Conservation (phyloP, 2,329 filamentous ascomycete species). For the Thermothelomyces thermophilus region DNA sequence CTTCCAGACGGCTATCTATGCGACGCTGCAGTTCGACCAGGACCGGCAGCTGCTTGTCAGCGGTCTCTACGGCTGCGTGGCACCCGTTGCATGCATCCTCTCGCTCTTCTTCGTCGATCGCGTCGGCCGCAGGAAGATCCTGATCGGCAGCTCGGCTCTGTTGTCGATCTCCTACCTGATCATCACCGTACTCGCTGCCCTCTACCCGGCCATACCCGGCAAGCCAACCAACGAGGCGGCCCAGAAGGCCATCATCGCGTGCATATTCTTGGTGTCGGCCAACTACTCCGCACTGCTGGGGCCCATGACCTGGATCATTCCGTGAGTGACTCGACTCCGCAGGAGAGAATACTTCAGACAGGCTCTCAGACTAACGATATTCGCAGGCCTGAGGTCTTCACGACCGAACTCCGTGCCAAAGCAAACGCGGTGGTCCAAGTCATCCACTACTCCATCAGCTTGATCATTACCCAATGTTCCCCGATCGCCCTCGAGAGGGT, state of each 20-base stretch:
- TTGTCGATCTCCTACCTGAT: slow-evolving; percentile 34
- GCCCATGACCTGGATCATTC: slow-evolving; percentile 39
- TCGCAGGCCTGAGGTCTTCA: slow-evolving; percentile 35
- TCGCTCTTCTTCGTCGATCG: slow-evolving; percentile 36
- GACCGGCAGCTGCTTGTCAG: slow-evolving; percentile 35
- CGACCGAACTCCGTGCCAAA: slow-evolving; percentile 35
- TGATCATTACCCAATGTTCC: slow-evolving; percentile 37
- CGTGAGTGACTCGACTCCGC: no score
- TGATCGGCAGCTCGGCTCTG: slow-evolving; percentile 32
- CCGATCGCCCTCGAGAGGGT: slow-evolving; percentile 34
- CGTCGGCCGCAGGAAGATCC: slow-evolving; percentile 32
- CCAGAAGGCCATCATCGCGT: slow-evolving; percentile 34
- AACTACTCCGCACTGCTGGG: slow-evolving; percentile 34
- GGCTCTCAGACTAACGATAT: background rate
- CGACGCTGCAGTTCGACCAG: slow-evolving; percentile 33
- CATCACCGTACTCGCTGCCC: slow-evolving; percentile 34
- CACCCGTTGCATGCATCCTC: slow-evolving; percentile 32
- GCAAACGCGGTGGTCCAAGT: slow-evolving; percentile 37
- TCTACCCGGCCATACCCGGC: slow-evolving; percentile 32
- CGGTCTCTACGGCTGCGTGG: slow-evolving; percentile 35
- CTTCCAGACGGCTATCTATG: slow-evolving; percentile 37
- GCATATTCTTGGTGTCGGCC: slow-evolving; percentile 36
- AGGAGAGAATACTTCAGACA: background rate
- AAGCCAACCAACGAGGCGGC: slow-evolving; percentile 34
- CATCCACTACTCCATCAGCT: slow-evolving; percentile 36